Conservation (phyloP, 202 grass and related monocot species). For the Musa balbisiana region DNA sequence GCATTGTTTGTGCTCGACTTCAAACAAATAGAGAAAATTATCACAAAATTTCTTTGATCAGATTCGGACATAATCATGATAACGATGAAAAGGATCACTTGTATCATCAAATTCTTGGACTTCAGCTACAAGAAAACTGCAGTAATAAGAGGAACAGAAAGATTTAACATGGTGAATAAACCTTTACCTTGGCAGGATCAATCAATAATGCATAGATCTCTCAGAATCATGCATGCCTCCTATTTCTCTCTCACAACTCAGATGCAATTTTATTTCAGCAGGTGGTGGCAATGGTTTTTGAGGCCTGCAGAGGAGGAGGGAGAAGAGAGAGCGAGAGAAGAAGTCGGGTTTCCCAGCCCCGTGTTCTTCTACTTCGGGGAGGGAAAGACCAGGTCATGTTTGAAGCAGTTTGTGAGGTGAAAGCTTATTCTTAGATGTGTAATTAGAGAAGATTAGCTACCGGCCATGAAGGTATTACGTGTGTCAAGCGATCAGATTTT, state of each 20-base stretch:
- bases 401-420: background rate
- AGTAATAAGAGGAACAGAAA: no score
- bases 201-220: background rate
- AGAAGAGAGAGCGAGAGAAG: background rate
- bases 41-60: no score
- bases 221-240: background rate
- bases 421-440: background rate
- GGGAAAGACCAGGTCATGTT: background rate
- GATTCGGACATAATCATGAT: no score
- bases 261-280: background rate
- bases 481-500: background rate
- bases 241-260: background rate
- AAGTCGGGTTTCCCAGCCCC: slow-evolving; percentile 21
- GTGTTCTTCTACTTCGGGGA: slow-evolving; percentile 29
- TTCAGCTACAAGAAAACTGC: no score
- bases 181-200: background rate
- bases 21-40: no score
- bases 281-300: background rate
- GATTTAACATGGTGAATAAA: no score
- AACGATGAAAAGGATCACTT: no score
- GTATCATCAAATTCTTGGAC: no score
- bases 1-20: no score
- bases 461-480: background rate
- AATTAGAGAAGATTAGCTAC: background rate
- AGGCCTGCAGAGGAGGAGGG: no score